phyloP scores from a whole-genome alignment of 2,329 filamentous ascomycete species.

The Pseudopyricularia javanii region DNA sequence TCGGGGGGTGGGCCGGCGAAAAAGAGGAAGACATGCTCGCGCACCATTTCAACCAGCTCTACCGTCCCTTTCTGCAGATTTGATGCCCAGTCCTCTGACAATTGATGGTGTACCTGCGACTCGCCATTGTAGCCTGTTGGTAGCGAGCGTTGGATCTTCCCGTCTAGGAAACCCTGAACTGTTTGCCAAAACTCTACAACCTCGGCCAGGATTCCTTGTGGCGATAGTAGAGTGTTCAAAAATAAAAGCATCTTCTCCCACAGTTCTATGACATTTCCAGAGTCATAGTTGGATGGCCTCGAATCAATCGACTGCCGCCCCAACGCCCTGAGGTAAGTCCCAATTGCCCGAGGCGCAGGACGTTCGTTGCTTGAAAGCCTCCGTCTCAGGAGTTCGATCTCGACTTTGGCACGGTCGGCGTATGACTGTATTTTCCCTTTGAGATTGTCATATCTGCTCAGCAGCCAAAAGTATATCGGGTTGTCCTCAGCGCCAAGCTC shows the following conservation, averaged over 20 bases:
- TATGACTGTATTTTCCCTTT: constrained; percentile 72
- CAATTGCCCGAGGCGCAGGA: constrained; percentile 55
- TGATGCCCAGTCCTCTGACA: constrained; percentile 57
- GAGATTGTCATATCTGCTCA: constrained; percentile 79
- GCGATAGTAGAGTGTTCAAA: constrained; percentile 60
- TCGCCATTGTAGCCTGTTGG: constrained; percentile 73
- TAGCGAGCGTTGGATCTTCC: constrained; percentile 66
- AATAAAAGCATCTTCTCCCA: constrained; percentile 83
- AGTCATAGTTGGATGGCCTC: constrained; percentile 57
- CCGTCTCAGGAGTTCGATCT: constrained; percentile 82
- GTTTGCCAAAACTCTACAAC: constrained; percentile 91
- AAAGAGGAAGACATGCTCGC: constrained; percentile 67
- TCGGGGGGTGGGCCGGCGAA: constrained; percentile 84
- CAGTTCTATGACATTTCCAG: constrained; percentile 68
- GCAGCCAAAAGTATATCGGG: constrained; percentile 90
- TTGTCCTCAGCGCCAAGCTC: constrained; percentile 93
- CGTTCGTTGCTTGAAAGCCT: constrained; percentile 64
- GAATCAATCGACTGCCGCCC: constrained; percentile 53
- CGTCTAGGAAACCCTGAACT: constrained; percentile 78
- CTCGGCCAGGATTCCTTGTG: constrained; percentile 75
- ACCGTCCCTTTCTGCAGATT: constrained; percentile 67
- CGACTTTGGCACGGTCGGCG: constrained; percentile 76
- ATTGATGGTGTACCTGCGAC: constrained; percentile 67
- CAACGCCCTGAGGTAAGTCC: constrained; percentile 64
- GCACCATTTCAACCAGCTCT: constrained; percentile 72